These are phyloP conservation scores for Xerocomellus chrysenteron DNA, from an alignment of 768 basidiomycete genomes.

Conservation along the genomic window DNA sequence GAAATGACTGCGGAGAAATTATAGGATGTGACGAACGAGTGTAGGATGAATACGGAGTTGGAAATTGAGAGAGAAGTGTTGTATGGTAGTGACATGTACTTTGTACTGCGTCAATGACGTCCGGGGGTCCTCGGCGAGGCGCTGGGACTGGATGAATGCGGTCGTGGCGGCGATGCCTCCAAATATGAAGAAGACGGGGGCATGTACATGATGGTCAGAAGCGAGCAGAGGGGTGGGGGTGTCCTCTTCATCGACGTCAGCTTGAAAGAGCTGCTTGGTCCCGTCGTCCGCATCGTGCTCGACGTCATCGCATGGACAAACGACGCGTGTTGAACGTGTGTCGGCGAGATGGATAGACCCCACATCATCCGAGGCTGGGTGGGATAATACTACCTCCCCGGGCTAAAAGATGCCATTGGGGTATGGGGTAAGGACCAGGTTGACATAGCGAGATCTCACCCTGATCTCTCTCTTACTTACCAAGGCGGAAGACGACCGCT, in stretches of 20 bases:
- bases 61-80: too few relatives aligned
- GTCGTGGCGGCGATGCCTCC: conserved; percentile 56
- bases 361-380: conserved; percentile 40
- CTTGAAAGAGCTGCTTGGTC: conserved; percentile 21
- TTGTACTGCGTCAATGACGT: conserved; percentile 24
- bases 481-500: conserved; percentile 91
- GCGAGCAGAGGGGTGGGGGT: too few relatives aligned
- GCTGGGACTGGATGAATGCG: conserved; percentile 54
- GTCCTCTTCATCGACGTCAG: conserved; percentile 17
- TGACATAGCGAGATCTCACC: too few relatives aligned
- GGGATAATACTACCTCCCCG: conserved; percentile 80
- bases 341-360: conserved; percentile 41
- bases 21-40: too few relatives aligned
- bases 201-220: too few relatives aligned
- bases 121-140: conserved; percentile 52
- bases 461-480: conserved; percentile 41
- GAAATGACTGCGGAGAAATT: too few relatives aligned
- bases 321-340: conserved; percentile 25
- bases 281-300: conserved; percentile 11
- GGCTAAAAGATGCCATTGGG: conserved; percentile 45
- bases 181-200: conserved; percentile 38
- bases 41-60: too few relatives aligned
- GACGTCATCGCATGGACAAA: conserved; percentile 13
- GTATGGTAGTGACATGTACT: too few relatives aligned
- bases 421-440: conserved; percentile 1